Base-by-base conservation (phyloP, 345 rosid genomes). In the Syzygium aqueum region DNA sequence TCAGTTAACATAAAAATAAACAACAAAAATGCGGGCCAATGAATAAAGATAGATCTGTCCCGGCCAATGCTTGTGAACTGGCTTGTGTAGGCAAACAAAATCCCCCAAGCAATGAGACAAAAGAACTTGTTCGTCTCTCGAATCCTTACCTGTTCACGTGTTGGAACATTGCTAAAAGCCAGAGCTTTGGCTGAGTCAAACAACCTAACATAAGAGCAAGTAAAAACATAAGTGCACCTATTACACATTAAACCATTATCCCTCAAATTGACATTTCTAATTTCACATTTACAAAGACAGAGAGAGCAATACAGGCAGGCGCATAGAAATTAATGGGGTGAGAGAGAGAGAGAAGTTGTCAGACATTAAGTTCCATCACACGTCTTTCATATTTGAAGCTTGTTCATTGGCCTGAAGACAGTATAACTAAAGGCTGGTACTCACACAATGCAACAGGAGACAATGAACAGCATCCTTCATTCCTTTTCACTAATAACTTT, bases 101-200 rank as follows among this genome's bases (percentile, higher is more conserved):
- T 53, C 43, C 14, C 37, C 30, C 30, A 86, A 85, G 84, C 9
- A 87, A 53, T 52, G 43, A 14, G 85, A 50, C 25, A 51, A 15
- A 33, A n/a, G 2, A 51, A 33, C 7, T 83, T 50, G 83, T 49
- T 73, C 2, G 49, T 73, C 85, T 77, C 53, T 54, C 84, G 53
- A 33, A 85, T n/a, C 56, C 88, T 93, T 46, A 95, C 98, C 94
- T 95, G 96, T 85, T 94, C 96, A 49, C 93, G 95, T 11, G 94
- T 89, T 40, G 98, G 98, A 88, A 97, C 94, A 92, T 94, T 96
- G 6, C 86, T 78, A 86, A 94, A 96, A 92, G 98, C 99, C 88
- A 97, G 92, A 90, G 98, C 98, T 91, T 94, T 96, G 84, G 98
- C 95, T 30, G 99, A 97, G 91, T 97, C 98, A 89, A 93, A 95